These are phyloP conservation scores for Bolboschoenoplectus hybrid DNA, from an alignment of 202 grass and related monocot species.

Conservation along the genomic window DNA sequence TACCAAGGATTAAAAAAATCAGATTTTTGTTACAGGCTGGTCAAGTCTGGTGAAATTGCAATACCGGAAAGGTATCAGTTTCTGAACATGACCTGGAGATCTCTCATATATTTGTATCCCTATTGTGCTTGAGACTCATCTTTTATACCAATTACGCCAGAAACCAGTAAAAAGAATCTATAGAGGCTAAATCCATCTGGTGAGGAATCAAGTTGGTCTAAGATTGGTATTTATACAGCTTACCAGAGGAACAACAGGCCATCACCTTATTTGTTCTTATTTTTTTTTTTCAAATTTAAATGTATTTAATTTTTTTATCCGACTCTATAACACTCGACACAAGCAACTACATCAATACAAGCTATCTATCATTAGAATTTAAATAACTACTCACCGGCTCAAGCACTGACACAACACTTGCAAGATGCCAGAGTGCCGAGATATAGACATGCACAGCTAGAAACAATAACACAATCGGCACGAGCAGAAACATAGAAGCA, in stretches of 20 bases:
- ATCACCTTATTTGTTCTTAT: background rate
- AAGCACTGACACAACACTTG: constrained; percentile 92
- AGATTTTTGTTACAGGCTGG: background rate
- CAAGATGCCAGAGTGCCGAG: constrained; percentile 95
- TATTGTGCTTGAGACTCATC: background rate
- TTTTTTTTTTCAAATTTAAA: background rate
- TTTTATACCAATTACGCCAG: background rate
- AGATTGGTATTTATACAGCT: background rate
- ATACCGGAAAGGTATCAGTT: background rate
- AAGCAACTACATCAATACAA: background rate
- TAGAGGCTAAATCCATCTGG: background rate
- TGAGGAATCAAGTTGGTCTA: background rate
- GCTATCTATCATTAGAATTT: background rate
- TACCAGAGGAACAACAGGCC: background rate
- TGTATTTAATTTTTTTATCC: background rate
- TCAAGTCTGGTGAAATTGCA: background rate
- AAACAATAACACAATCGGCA: constrained; percentile 58
- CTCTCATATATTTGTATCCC: background rate
- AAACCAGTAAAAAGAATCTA: constrained; percentile 3
- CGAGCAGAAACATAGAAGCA: constrained; percentile 45
- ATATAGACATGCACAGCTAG: constrained; percentile 91
- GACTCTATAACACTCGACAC: background rate
- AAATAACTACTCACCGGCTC: constrained; percentile 53
- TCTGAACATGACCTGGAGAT: background rate
- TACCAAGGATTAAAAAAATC: background rate